Base-by-base conservation (phyloP, 2,329 filamentous ascomycete species). In the Helminthosporium solani region DNA sequence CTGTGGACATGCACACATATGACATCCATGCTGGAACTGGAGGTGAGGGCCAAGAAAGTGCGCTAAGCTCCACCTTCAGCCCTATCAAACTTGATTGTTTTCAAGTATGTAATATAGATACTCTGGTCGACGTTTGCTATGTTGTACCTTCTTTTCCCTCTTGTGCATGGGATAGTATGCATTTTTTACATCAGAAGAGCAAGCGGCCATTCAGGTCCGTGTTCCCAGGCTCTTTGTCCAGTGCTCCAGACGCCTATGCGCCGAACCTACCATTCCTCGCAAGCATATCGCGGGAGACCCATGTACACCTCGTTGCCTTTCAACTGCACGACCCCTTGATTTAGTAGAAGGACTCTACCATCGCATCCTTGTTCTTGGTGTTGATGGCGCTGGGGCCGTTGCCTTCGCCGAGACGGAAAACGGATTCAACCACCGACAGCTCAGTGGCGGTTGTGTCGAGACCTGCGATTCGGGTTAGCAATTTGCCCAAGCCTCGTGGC, bases 261-360 rank as follows among this genome's bases (percentile, higher is more conserved):
- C 57, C 50, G 34, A 49, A 44, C 44, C 33, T 40, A 45, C 44
- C 30, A 33, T 43, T 36, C 39, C 43, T 21, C 33, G 44, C 43
- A 37, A 40, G 27, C 2, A 31, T 28, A 44, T 44, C 14, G 35
- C 46, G 35, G 36, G 40, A 47, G 23, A 34, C 41, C 38, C 9
- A 23, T 40, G 23, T 42, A 48, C 39, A 28, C 40, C 27, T 3
- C 19, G 11, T 33, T 30, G 19, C 37, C 37, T 18, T n/a, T 8
- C 21, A 12, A 20, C 9, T 36, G 11, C 15, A 23, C 14, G 27
- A 37, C 38, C 11, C 42, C 33, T n/a, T 42, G 33, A 36, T 54
- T 80, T 80, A 99, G 78, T 99, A 99, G 77, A 97, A 99, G 64
- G 89, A 95, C 79, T 99, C 94, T 52, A 99, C 94, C 83, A 99